These are phyloP conservation scores for Tetrastigma voinierianum DNA, from an alignment of 164 flowering plant genomes.

Conservation along the genomic window DNA sequence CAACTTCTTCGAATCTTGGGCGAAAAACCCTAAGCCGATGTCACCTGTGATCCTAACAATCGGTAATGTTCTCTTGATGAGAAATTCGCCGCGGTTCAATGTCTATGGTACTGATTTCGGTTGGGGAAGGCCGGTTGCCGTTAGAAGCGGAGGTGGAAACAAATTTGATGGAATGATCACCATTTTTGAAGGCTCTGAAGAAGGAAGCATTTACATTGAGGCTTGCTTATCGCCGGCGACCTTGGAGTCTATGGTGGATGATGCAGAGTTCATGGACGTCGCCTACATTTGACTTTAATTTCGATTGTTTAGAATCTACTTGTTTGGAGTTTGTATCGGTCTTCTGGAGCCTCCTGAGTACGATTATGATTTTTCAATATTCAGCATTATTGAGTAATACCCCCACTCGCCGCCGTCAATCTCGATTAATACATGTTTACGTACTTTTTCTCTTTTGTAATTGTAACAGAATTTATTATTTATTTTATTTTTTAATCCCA, in stretches of 20 bases:
- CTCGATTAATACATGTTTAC: no score
- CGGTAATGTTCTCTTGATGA: neutral
- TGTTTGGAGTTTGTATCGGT: no score
- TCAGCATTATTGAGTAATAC: no score
- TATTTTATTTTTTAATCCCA: no score
- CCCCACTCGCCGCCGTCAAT: no score
- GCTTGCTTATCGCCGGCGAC: constrained; percentile 15
- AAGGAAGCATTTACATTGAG: constrained; percentile 31
- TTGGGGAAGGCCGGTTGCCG: constrained; percentile 38
- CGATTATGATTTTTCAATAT: no score
- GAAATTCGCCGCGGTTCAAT: constrained; percentile 37
- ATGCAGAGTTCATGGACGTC: constrained; percentile 22
- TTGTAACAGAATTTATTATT: no score
- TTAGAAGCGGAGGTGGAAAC: constrained; percentile 25
- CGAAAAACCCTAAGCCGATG: neutral
- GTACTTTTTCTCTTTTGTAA: no score
- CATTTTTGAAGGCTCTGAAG: constrained; percentile 13
- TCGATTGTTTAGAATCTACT: no score
- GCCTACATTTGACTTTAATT: neutral
- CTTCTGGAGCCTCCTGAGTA: no score
- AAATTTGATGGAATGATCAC: constrained; percentile 27
- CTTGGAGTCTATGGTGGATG: constrained; percentile 17
- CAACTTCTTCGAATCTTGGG: no score
- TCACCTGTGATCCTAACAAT: no score
- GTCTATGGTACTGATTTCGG: constrained; percentile 43